Conservation (phyloP, 768 basidiomycete genomes). For the Naematelia encephala region DNA sequence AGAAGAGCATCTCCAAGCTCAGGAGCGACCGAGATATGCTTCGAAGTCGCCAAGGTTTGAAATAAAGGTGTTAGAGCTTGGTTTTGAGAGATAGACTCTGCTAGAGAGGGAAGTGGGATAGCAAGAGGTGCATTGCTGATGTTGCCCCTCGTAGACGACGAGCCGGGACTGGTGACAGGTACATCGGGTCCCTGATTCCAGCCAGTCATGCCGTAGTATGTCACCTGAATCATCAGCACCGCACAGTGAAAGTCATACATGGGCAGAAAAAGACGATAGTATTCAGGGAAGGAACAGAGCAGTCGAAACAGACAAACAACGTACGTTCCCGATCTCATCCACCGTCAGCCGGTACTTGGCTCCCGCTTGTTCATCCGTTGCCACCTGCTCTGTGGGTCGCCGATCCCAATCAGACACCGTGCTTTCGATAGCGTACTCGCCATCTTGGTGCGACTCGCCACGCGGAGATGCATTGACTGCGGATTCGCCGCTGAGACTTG, state of each 20-base stretch:
- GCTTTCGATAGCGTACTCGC: not conserved
- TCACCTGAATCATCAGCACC: not conserved
- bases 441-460: not conserved
- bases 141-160: not conserved
- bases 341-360: conserved; percentile 9
- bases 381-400: not conserved
- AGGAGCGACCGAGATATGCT: conserved; percentile 20
- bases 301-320: too few relatives aligned
- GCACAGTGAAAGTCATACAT: not conserved
- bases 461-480: too few relatives aligned
- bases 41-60: conserved; percentile 13
- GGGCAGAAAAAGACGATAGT: too few relatives aligned
- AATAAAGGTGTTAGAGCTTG: conserved; percentile 16
- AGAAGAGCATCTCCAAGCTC: conserved; percentile 16
- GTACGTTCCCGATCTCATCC: conserved; percentile 13
- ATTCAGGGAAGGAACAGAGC: too few relatives aligned
- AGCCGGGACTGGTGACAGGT: not conserved
- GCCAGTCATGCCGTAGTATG: conserved; percentile 1
- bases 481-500: not conserved
- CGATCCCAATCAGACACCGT: not conserved
- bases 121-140: not conserved
- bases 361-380: not conserved
- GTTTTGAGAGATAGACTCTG: conserved; percentile 9
- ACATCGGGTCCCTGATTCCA: conserved; percentile 1
- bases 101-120: conserved; percentile 4